Evolutionary conservation across 1,284 basidiomycete species (phyloP), one percentile per base, ranked within the genome.

Genomic region (Pseudozyma flocculosa): DNA sequence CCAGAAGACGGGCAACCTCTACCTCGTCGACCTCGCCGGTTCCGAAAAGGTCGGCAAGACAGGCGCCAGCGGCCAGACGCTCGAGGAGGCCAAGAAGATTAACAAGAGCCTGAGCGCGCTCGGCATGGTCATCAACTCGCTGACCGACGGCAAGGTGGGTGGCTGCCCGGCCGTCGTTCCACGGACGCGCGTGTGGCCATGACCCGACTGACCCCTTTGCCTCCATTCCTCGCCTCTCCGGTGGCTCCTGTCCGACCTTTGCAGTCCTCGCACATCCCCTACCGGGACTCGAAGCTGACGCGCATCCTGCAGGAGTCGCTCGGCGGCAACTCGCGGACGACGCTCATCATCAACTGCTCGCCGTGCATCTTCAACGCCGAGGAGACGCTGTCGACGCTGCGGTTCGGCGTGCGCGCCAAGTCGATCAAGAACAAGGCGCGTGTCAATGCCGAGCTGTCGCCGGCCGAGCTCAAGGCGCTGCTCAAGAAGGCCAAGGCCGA

Each of bases 81-180:
- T 99, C 14, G 95, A 99, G 79, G 95, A 99, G 80, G 95, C 95
- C 14, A 99, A 99, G 85, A 99, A 98, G 84, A 99, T 99, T 82
- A 99, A 99, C 83, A 98, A 98, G 81, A 92, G 89, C 53, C 81
- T 99, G 39, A 96, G 92, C 19, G 94, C 95, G 13, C 85, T 99
- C 59, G 95, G 95, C 43, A 98, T 98, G 93, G 95, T 99, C 78
- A 99, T 99, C 80, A 99, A 99, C 74, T 90, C 94, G 3, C 82
- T 99, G 57, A 99, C 95, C 2, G 95, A 99, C 75, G 85, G 88
- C 50, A 78, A 77, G 44, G 54, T 56, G 23, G 36, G 54, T 24
- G 18, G n/a, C n/a, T n/a, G n/a, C n/a, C n/a, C n/a, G n/a, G n/a
- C n/a, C n/a, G n/a, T n/a, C n/a, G n/a, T n/a, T n/a, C n/a, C n/a